Base-by-base conservation (phyloP, 2,329 filamentous ascomycete species). In the Lasiodiplodia theobromae region DNA sequence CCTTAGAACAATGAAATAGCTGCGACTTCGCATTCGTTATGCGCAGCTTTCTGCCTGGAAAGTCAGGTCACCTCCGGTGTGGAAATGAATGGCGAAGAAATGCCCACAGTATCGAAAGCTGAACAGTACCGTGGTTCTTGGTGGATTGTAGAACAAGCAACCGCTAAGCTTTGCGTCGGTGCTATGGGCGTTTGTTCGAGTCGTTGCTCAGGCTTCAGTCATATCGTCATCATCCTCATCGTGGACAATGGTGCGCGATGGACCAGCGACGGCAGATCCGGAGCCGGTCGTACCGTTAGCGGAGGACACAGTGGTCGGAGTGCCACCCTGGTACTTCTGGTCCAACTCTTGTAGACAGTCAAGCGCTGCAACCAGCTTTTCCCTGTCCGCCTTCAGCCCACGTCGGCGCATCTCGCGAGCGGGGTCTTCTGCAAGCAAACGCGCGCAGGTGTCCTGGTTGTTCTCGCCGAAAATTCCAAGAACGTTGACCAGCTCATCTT, bases 371-470 rank as follows among this genome's bases (percentile, higher is more conserved):
- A 73, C 63, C n/a, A 82, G 65, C 56, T 73, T 74, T 3, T 68
- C 71, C 60, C 74, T 73, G 72, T 79, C 73, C 0, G 60, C 69
- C 31, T 73, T 60, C 51, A 82, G 70, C 1, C 62, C 25, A 2
- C 62, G 51, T 1, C 80, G 74, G 25, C 71, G 65, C 1, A 28
- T 34, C 69, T 79, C 76, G 0, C 77, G 73, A 37, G 72, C 72
- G 0, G 76, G 71, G 28, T 81, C 77, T 53, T 81, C 78, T 0
- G 75, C 77, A 0, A 82, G 69, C 0, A 82, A 72, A 25, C 69
- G 66, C 38, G 67, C 69, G 67, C 74, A 71, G 4, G 56, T 56
- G 2, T 68, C 66, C n/a, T 64, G 44, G 18, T n/a, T 47, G 21
- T 64, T 52, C 1, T 38, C 28, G 1, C 6, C 47, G 3, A 31